These are phyloP conservation scores for Saitozyma sp. DNA, from an alignment of 768 basidiomycete species.

Conservation along the genomic window DNA sequence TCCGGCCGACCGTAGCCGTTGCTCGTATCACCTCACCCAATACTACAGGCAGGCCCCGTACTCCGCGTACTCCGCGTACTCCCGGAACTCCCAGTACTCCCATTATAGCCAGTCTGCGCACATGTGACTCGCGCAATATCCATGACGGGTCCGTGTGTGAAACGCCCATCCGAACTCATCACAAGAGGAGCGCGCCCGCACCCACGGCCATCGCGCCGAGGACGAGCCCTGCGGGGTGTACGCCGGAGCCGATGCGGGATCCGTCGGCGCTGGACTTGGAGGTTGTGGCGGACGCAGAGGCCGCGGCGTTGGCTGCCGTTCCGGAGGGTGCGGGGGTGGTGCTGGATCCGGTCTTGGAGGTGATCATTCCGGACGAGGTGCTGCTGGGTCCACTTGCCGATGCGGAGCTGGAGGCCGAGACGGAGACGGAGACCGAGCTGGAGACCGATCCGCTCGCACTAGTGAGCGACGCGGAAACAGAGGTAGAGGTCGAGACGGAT, in stretches of 20 bases:
- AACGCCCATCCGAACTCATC: background rate
- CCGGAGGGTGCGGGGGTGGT: background rate
- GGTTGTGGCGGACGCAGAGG: constrained; percentile 6
- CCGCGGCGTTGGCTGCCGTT: constrained; percentile 6
- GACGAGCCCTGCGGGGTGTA: background rate
- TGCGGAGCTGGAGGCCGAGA: background rate
- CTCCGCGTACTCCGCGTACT: too few species aligned
- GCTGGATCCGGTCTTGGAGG: constrained; percentile 5
- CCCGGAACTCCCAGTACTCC: too few species aligned
- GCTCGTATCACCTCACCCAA: too few species aligned
- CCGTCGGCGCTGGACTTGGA: background rate
- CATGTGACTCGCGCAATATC: too few species aligned
- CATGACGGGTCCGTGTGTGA: too few species aligned
- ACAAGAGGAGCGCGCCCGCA: background rate
- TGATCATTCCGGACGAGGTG: constrained; percentile 10
- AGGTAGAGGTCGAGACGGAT: constrained; percentile 8
- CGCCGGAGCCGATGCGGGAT: background rate
- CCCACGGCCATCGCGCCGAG: background rate
- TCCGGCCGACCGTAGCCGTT: too few species aligned
- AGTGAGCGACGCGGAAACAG: constrained; percentile 11
- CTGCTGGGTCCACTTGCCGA: constrained; percentile 2
- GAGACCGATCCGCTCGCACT: constrained; percentile 4
- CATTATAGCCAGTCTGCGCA: too few species aligned
- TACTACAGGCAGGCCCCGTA: too few species aligned
- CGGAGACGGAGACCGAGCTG: constrained; percentile 3